Conservation (phyloP, 2,329 filamentous ascomycete genomes). For the Immersiporthe knoxdaviesiana region DNA sequence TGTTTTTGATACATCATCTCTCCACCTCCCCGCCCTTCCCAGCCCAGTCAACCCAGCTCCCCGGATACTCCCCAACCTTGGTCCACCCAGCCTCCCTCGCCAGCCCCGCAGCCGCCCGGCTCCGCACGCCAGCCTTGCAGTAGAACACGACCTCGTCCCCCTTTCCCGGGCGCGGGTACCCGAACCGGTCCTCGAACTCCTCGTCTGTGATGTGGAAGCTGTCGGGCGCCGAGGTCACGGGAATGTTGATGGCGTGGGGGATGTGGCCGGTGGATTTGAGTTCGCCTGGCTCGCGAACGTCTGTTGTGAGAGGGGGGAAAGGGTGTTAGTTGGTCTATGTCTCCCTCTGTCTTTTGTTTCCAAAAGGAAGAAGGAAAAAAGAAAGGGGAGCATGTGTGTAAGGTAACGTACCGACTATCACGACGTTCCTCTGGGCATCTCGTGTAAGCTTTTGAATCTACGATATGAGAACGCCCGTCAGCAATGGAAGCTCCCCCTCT, state of each 20-base stretch:
- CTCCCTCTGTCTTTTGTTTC: neutral
- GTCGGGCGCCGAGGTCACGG: conserved; percentile 76
- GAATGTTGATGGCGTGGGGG: conserved; percentile 81
- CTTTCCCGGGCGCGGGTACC: conserved; percentile 67
- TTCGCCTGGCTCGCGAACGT: conserved; percentile 75
- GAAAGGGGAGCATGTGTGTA: neutral
- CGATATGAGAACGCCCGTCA: neutral
- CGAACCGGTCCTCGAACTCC: conserved; percentile 83
- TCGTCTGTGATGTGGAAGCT: conserved; percentile 74
- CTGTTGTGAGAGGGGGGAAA: conserved; percentile 40
- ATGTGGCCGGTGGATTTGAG: conserved; percentile 69
- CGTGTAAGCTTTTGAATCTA: conserved; percentile 47
- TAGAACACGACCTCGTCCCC: conserved; percentile 76
- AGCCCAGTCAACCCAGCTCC: conserved; percentile 84
- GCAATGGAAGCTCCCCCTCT: neutral
- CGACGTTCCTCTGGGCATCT: conserved; percentile 39
- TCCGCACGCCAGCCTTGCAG: conserved; percentile 89
- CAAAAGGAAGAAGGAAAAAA: neutral
- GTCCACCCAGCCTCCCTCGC: conserved; percentile 77
- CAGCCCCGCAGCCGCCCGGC: conserved; percentile 74
- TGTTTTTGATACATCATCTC: conserved; percentile 38
- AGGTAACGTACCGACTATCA: conserved; percentile 52
- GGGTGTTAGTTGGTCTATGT: neutral
- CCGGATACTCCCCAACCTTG: conserved; percentile 71
- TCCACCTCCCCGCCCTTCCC: conserved; percentile 68